Evolutionary conservation across 176 grass and related monocot species (phyloP), one percentile per base, ranked within the genome.

Genomic region (Hsuehochloa calcarea): DNA sequence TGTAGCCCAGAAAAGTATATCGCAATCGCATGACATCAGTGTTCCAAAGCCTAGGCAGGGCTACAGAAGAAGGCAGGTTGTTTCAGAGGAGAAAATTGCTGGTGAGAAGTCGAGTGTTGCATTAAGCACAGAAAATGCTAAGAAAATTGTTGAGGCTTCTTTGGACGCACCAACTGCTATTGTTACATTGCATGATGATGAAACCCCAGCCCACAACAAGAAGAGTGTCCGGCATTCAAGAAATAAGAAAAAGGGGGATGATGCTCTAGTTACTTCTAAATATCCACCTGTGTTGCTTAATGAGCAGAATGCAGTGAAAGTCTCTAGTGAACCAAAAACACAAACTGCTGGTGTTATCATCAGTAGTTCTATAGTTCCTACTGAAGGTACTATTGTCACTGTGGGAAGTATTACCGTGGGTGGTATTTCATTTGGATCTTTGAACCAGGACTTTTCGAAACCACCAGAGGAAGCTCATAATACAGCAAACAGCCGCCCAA

Each of bases 181-280:
- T 75, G 79, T 68, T 69, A 78, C 68, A 69, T 67, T 39, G 19
- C 61, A 87, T 65, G 93, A 86, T 76, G 93, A 86, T 76, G 92
- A 93, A 16, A 58, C 75, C 68, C 82, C 86, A 86, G n/a, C 74
- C 13, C 93, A 91, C 61, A 92, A 87, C 56, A 99, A 99, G 86
- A 99, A 81, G 90, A 85, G 92, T 66, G 77, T 60, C 73, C 82
- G 80, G 31, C 88, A 92, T 38, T 66, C 76, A 17, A 99, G 80
- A 91, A 91, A 80, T 87, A 99, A 90, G 90, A 99, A 83, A 89
- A 99, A 94, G 77, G 13, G 80, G 10, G 93, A 99, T 41, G 90
- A 94, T 44, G 70, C 51, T 87, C 26, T 67, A 38, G 61, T 81
- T 61, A 69, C 80, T 80, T 88, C 80, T 54, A 83, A 70, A 73